Evolutionary conservation across 495 filamentous ascomycete genomes (phyloP).

Genomic region (Beverwykella pulmonaria): DNA sequence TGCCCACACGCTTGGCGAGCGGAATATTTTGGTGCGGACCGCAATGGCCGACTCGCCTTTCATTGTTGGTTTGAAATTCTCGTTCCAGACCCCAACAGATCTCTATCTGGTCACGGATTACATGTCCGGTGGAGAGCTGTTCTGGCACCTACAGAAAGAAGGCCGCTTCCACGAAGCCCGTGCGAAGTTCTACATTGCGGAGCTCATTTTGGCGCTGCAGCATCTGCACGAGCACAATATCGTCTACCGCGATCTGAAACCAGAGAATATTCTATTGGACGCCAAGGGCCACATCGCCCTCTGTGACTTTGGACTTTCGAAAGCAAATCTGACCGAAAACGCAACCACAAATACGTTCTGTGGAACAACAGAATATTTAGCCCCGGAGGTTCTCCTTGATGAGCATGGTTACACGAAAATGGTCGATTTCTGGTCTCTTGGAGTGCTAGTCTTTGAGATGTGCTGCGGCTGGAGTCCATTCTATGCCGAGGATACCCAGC

Average conservation of each 20-base stretch:
- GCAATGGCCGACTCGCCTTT: slow-evolving; percentile 95
- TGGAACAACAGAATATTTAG: slow-evolving; percentile 96
- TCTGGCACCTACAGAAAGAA: slow-evolving; percentile 98
- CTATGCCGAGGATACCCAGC: slow-evolving; percentile 97
- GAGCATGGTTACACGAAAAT: slow-evolving; percentile 99
- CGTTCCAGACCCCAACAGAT: slow-evolving; percentile 96
- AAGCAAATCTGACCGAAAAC: slow-evolving; percentile 93
- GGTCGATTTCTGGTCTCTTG: slow-evolving; percentile 99
- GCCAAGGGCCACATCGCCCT: slow-evolving; percentile 84
- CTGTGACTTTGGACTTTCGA: slow-evolving; percentile 91
- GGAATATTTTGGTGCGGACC: slow-evolving; percentile 94
- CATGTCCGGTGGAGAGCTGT: slow-evolving; percentile 98
- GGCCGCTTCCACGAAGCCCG: slow-evolving; percentile 92
- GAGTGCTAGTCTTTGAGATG: slow-evolving; percentile 98
- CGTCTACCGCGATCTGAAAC: slow-evolving; percentile 91
- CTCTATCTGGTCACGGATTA: slow-evolving; percentile 99
- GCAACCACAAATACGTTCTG: slow-evolving; percentile 99
- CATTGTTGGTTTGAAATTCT: slow-evolving; percentile 97
- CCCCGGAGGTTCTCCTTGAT: slow-evolving; percentile 91
- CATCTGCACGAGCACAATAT: slow-evolving; percentile 97
- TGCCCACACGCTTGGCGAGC: slow-evolving; percentile 92
- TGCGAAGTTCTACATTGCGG: slow-evolving; percentile 98
- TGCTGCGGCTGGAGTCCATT: slow-evolving; percentile 99
- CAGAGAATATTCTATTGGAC: slow-evolving; percentile 82
- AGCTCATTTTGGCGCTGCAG: slow-evolving; percentile 92